Evolutionary conservation across 2,329 filamentous ascomycete genomes (phyloP).

Genomic region (Diaporthe amygdali): DNA sequence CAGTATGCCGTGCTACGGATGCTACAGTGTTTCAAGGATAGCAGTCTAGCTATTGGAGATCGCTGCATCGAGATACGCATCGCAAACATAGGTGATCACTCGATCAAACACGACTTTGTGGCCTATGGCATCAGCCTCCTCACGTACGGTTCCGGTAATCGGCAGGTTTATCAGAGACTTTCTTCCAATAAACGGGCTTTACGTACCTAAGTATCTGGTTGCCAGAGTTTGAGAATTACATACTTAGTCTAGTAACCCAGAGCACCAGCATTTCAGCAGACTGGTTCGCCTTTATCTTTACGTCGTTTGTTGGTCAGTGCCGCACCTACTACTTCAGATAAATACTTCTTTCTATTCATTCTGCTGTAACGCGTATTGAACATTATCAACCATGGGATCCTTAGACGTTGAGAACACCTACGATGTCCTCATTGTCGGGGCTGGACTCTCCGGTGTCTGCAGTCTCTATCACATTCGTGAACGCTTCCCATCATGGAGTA

Average conservation of each 20-base stretch:
- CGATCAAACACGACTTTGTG: not conserved
- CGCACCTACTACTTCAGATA: too few species aligned
- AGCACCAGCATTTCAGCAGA: not conserved
- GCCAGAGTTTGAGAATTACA: not conserved
- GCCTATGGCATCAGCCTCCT: not conserved
- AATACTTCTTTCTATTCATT: not conserved
- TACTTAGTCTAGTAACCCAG: too few species aligned
- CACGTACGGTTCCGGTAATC: not conserved
- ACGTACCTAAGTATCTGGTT: not conserved
- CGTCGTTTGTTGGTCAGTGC: not conserved
- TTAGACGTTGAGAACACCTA: not conserved
- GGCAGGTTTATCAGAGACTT: not conserved
- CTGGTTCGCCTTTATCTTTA: not conserved
- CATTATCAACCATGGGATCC: not conserved
- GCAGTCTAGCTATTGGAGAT: not conserved
- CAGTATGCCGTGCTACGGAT: not conserved
- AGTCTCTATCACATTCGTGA: slow-evolving; percentile 7
- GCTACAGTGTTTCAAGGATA: not conserved
- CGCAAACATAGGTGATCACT: not conserved
- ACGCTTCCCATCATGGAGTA: not conserved
- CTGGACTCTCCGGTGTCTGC: slow-evolving; percentile 39
- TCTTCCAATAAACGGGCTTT: not conserved
- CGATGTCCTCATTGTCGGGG: slow-evolving; percentile 33
- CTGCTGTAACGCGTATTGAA: not conserved
- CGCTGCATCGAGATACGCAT: too few species aligned